These are phyloP conservation scores for Ailanthus altissimus DNA, from an alignment of 345 rosid genomes.

Conservation along the genomic window DNA sequence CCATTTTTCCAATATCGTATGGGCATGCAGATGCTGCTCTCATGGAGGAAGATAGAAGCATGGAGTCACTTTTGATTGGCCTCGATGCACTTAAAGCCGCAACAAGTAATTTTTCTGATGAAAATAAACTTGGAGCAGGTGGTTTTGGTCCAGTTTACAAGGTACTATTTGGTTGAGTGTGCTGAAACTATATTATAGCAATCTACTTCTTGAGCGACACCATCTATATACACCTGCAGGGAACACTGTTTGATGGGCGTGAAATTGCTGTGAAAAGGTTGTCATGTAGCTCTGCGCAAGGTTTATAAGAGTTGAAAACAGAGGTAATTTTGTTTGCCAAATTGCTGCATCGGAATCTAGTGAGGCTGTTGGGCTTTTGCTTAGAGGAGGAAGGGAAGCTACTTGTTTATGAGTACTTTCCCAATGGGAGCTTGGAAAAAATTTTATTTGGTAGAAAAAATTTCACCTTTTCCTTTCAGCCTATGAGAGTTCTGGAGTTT, in stretches of 20 bases:
- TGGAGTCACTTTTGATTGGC: conserved; percentile 33
- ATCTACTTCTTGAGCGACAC: background rate
- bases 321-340: conserved; percentile 43
- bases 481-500: too few relatives aligned
- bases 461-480: background rate
- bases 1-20: background rate
- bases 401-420: conserved; percentile 47
- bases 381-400: conserved; percentile 42
- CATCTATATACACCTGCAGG: conserved; percentile 17
- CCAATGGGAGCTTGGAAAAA: conserved; percentile 47
- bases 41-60: conserved; percentile 19
- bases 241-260: conserved; percentile 31
- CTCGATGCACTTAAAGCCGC: conserved; percentile 34
- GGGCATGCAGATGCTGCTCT: conserved; percentile 20
- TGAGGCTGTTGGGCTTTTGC: conserved; percentile 46
- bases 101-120: conserved; percentile 38
- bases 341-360: conserved; percentile 47
- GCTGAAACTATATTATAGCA: background rate
- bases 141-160: conserved; percentile 48
- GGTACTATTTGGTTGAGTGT: conserved; percentile 13
- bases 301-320: conserved; percentile 40
- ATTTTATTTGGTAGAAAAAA: conserved; percentile 35
- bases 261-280: conserved; percentile 42
- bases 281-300: conserved; percentile 35
- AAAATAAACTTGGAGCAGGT: conserved; percentile 44